Base-by-base conservation (phyloP, 2,329 filamentous ascomycete genomes). In the Fusarium albosuccineum region DNA sequence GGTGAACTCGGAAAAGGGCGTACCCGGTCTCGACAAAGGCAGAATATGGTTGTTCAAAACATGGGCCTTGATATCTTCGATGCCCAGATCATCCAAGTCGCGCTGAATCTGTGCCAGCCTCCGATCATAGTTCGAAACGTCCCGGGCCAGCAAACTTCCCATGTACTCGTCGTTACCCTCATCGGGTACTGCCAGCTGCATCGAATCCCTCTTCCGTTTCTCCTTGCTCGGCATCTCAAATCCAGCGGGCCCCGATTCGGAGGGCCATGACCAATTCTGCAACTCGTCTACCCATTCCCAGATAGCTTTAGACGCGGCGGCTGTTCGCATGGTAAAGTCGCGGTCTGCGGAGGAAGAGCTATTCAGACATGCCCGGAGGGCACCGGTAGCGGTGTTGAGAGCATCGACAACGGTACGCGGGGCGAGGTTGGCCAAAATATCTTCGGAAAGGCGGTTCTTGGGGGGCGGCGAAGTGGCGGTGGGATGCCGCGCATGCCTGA, bases 11-110 rank as follows among this genome's bases (percentile, higher is more conserved):
- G 77, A 75, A 36, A 77, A 68, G 4, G 80, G 79, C 9, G 78
- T 80, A 16, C 72, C 73, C 9, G 79, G 78, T 44, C 80, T 71
- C 22, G 80, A 80, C 17, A 80, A 68, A 82, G 82, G 86, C 67
- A 90, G 81, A 75, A 91, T 90, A 81, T 97, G 92, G 73, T 92
- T 92, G 77, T 91, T 89, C 66, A 97, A 82, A 69, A 97, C 92
- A 74, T 95, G 92, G 44, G 87, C 88, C 81, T 99, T 98, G 75
- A 99, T 89, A 67, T 97, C 93, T 73, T 98, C 92, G 39, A 97
- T 83, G 55, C 92, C 87, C 52, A 96, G 82, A 39, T 87, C 85
- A 57, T 92, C 87, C 81, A 96, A 82, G 58, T 89, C 89, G 44
- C 85, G 82, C 13, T 83, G 85, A 60, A 98, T 97, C 66, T 92